phyloP scores from a whole-genome alignment of 2,329 filamentous ascomycete species.

The Hirsutella minnesotensis region DNA sequence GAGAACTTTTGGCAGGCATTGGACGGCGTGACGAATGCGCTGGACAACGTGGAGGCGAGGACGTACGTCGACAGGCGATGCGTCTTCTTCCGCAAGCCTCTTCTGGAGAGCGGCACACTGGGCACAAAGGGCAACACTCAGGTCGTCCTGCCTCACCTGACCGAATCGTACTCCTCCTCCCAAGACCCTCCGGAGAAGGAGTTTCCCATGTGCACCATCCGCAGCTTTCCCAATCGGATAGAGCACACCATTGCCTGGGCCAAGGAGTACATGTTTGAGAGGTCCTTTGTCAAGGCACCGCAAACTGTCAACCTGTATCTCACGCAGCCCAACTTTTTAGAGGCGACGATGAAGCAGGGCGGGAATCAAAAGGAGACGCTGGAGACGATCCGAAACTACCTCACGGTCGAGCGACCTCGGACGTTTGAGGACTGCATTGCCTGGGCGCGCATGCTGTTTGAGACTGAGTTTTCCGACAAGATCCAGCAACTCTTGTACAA shows the following conservation, averaged over 20 bases:
- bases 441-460: slow-evolving; percentile 89
- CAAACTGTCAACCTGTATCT: slow-evolving; percentile 93
- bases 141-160: slow-evolving; percentile 80
- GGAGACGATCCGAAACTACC: slow-evolving; percentile 78
- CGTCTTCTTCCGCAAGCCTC: slow-evolving; percentile 94
- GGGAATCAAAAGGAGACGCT: slow-evolving; percentile 91
- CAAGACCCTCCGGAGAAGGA: slow-evolving; percentile 97
- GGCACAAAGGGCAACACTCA: slow-evolving; percentile 98
- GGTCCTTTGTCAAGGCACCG: slow-evolving; percentile 82
- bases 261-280: slow-evolving; percentile 82
- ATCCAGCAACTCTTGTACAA: slow-evolving; percentile 94
- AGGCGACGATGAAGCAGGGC: slow-evolving; percentile 77
- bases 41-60: slow-evolving; percentile 94
- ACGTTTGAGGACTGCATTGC: slow-evolving; percentile 94
- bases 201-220: slow-evolving; percentile 96
- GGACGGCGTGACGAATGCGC: slow-evolving; percentile 89
- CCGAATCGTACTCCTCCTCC: slow-evolving; percentile 90
- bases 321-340: slow-evolving; percentile 81
- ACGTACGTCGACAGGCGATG: slow-evolving; percentile 94
- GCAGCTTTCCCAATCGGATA: slow-evolving; percentile 96
- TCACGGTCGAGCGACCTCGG: slow-evolving; percentile 83
- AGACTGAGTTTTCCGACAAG: slow-evolving; percentile 93
- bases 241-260: slow-evolving; percentile 99
- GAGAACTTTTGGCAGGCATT: slow-evolving; percentile 81
- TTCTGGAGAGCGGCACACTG: slow-evolving; percentile 94